These are phyloP conservation scores for Cetradonia linearis DNA, from an alignment of 495 filamentous ascomycete genomes.

Conservation along the genomic window DNA sequence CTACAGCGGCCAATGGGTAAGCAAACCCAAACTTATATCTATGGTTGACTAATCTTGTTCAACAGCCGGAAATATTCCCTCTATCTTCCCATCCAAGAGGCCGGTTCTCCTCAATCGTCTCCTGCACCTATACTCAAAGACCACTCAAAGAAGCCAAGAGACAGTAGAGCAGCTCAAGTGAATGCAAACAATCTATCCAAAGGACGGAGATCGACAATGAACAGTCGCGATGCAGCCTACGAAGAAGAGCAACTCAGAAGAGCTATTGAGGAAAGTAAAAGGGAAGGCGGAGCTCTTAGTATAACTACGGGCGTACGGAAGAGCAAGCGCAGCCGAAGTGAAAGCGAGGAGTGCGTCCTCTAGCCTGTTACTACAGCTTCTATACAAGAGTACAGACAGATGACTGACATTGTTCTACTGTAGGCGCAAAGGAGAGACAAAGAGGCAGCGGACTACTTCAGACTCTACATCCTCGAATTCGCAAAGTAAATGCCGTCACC, in stretches of 20 bases:
- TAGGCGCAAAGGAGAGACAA: constrained; percentile 46
- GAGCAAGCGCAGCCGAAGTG: constrained; percentile 76
- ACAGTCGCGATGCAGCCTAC: constrained; percentile 89
- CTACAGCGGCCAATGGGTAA: constrained; percentile 75
- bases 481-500: constrained; percentile 39
- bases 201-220: constrained; percentile 94
- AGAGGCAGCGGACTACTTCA: constrained; percentile 67
- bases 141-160: constrained; percentile 37
- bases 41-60: constrained; percentile 20
- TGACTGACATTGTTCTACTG: neutral
- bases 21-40: constrained; percentile 30
- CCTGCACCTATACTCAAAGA: constrained; percentile 39
- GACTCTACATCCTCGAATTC: constrained; percentile 51
- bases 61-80: constrained; percentile 53
- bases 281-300: constrained; percentile 43
- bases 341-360: constrained; percentile 77
- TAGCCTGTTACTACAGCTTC: constrained; percentile 16
- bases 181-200: constrained; percentile 39
- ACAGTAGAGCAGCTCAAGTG: constrained; percentile 36
- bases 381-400: constrained; percentile 13
- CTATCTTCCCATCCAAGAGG: constrained; percentile 54
- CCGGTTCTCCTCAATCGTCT: constrained; percentile 35
- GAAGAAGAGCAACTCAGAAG: constrained; percentile 83
- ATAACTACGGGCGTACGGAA: constrained; percentile 46
- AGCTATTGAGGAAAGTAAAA: constrained; percentile 92